Percentiles rank a stretch among this genome's conserved stretches.
These are phyloP conservation scores for Ustilaginoidea virens DNA, from an alignment of 2,329 filamentous ascomycete species.

Conservation along the genomic window DNA sequence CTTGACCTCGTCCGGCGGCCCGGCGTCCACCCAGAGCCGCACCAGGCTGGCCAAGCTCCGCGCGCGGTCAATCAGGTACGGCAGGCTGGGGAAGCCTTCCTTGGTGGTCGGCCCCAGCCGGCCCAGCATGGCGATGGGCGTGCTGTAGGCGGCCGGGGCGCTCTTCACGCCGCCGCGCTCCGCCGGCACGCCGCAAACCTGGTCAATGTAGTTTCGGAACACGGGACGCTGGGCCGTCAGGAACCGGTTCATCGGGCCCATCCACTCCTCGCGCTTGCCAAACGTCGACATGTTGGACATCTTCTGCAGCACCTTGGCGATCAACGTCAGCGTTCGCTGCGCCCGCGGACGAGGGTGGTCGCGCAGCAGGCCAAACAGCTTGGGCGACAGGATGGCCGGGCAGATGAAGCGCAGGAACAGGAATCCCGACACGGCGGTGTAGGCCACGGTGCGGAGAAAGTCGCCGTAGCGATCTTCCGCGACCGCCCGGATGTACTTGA, in stretches of 20 bases:
- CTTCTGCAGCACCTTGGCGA: conserved; percentile 83
- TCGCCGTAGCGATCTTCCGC: conserved; percentile 91
- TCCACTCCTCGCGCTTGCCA: conserved; percentile 93
- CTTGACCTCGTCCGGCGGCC: conserved; percentile 22
- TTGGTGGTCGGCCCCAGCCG: conserved; percentile 66
- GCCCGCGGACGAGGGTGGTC: conserved; percentile 74
- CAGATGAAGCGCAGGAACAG: conserved; percentile 91
- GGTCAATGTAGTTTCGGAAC: conserved; percentile 78
- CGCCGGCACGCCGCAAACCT: conserved; percentile 67
- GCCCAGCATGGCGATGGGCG: conserved; percentile 76
- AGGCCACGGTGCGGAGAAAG: conserved; percentile 75
- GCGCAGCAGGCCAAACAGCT: conserved; percentile 70
- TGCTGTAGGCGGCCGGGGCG: conserved; percentile 76
- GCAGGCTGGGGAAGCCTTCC: conserved; percentile 85
- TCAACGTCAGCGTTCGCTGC: conserved; percentile 77
- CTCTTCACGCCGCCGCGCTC: conserved; percentile 45
- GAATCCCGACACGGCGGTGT: conserved; percentile 91
- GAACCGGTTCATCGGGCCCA: conserved; percentile 96
- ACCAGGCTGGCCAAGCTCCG: conserved; percentile 74
- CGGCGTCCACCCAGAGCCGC: conserved; percentile 58
- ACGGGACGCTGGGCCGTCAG: conserved; percentile 58
- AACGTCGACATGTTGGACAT: conserved; percentile 84
- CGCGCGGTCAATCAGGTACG: conserved; percentile 82
- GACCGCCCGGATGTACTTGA: conserved; percentile 82
- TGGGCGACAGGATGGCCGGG: conserved; percentile 88